Evolutionary conservation across 768 basidiomycete genomes (phyloP).

Genomic region (Mrakia frigida): DNA sequence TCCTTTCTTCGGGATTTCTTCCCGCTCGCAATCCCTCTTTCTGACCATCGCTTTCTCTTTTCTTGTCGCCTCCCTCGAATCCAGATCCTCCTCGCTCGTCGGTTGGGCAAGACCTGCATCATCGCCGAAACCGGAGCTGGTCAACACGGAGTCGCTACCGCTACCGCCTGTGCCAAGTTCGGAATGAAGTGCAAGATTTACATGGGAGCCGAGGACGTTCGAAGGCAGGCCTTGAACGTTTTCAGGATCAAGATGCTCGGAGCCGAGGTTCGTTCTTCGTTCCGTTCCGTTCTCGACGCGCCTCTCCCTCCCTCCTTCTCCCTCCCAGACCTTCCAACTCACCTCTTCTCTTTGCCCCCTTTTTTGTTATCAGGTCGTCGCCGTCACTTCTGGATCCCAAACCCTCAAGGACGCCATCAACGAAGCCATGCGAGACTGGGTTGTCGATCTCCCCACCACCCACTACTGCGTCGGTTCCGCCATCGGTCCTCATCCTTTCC

Average conservation of each 20-base stretch:
- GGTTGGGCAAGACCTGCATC: constrained; percentile 91
- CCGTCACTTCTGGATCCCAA: constrained; percentile 86
- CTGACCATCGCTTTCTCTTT: constrained; percentile 26
- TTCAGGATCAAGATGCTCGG: constrained; percentile 65
- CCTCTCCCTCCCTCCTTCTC: background rate
- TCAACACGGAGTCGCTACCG: constrained; percentile 97
- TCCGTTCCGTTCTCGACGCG: constrained; percentile 10
- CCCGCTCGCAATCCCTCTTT: background rate
- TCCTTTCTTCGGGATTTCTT: background rate
- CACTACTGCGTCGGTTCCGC: constrained; percentile 97
- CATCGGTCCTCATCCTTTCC: constrained; percentile 98
- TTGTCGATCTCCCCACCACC: constrained; percentile 76
- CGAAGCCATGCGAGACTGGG: constrained; percentile 91
- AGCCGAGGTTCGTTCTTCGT: constrained; percentile 57
- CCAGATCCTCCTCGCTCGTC: constrained; percentile 92
- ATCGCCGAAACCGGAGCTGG: constrained; percentile 99
- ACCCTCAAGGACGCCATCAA: constrained; percentile 96
- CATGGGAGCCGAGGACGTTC: constrained; percentile 97
- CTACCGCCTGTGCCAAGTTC: constrained; percentile 95
- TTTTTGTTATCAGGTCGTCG: constrained; percentile 66
- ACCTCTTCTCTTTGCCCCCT: background rate
- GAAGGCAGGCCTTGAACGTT: constrained; percentile 60
- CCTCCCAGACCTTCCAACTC: background rate
- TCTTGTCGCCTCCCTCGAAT: constrained; percentile 45
- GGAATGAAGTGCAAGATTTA: constrained; percentile 92